Evolutionary conservation across 75 land plant genomes (phyloP).

Genomic region (Picea glauca): DNA sequence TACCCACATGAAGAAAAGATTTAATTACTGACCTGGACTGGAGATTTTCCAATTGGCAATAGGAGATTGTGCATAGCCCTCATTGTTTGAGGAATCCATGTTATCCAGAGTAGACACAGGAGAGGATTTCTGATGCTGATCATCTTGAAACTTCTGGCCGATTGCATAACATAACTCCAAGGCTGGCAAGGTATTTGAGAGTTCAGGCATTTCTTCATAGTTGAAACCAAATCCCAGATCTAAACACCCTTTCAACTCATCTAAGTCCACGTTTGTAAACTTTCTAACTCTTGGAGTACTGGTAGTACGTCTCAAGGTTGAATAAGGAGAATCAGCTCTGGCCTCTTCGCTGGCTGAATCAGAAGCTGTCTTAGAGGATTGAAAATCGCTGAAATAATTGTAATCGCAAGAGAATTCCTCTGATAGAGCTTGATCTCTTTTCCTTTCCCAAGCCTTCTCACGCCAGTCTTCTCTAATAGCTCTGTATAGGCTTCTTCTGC

Average conservation of each 20-base stretch:
- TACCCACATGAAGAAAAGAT: not conserved
- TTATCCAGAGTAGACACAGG: slow-evolving; percentile 14
- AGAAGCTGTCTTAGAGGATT: not conserved
- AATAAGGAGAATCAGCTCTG: not conserved
- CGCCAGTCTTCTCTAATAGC: not conserved
- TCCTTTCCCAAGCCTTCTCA: slow-evolving; percentile 2
- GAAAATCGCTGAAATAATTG: not conserved
- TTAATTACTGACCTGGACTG: slow-evolving; percentile 21
- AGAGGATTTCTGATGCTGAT: slow-evolving; percentile 10
- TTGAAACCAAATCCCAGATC: slow-evolving; percentile 31
- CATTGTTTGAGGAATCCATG: slow-evolving; percentile 1
- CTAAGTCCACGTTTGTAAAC: slow-evolving; percentile 25
- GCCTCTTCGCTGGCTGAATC: not conserved
- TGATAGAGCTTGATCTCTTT: slow-evolving; percentile 6
- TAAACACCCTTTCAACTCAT: slow-evolving; percentile 21
- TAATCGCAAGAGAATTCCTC: not conserved
- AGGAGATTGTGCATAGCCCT: slow-evolving; percentile 13
- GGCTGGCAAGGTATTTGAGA: slow-evolving; percentile 30
- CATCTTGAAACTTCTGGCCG: slow-evolving; percentile 7
- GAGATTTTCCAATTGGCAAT: slow-evolving; percentile 24
- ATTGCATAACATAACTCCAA: slow-evolving; percentile 33
- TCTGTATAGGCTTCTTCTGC: not conserved
- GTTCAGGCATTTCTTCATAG: slow-evolving; percentile 14
- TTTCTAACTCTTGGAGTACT: slow-evolving; percentile 5
- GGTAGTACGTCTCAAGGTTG: too few relatives aligned